A percentile compares a stretch with the other conserved stretches of the same genome.
These are phyloP conservation scores for Stipa capillata DNA, from an alignment of 176 grass and related monocot species.

Conservation along the genomic window DNA sequence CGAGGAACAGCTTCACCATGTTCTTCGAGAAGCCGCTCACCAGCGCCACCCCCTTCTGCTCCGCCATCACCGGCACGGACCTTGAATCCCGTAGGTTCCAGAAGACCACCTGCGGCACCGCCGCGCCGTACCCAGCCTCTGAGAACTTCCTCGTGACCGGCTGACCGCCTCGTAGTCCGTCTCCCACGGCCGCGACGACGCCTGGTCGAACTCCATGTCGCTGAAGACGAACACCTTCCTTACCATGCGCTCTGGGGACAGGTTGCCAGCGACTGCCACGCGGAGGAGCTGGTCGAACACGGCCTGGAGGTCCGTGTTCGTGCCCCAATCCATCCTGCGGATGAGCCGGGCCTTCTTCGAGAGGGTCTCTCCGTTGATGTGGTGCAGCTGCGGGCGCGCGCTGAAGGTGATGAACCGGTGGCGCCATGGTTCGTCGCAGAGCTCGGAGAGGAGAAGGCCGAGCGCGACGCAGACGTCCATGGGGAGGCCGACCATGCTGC, in stretches of 20 bases:
- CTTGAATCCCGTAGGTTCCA: slow-evolving; percentile 69
- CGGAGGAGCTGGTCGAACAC: slow-evolving; percentile 60
- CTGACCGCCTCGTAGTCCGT: slow-evolving; percentile 78
- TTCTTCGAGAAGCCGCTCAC: slow-evolving; percentile 88
- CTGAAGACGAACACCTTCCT: slow-evolving; percentile 71
- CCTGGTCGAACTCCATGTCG: slow-evolving; percentile 87
- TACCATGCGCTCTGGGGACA: slow-evolving; percentile 53
- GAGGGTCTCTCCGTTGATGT: slow-evolving; percentile 31
- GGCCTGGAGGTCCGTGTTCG: slow-evolving; percentile 70
- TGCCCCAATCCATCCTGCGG: slow-evolving; percentile 26
- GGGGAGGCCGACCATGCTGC: slow-evolving; percentile 39
- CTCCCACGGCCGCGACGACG: slow-evolving; percentile 55
- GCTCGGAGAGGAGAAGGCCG: slow-evolving; percentile 64
- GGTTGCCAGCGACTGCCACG: slow-evolving; percentile 30
- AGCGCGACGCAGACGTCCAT: slow-evolving; percentile 68
- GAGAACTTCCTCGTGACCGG: slow-evolving; percentile 52
- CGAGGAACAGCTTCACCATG: slow-evolving; percentile 59
- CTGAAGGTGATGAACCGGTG: slow-evolving; percentile 57
- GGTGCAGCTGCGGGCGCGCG: slow-evolving; percentile 26
- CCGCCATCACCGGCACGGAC: slow-evolving; percentile 39
- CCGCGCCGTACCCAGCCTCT: slow-evolving; percentile 47
- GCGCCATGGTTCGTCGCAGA: slow-evolving; percentile 61
- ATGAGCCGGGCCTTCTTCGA: slow-evolving; percentile 43
- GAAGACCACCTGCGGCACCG: slow-evolving; percentile 68
- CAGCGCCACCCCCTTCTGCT: slow-evolving; percentile 58